These are phyloP conservation scores for Wilhelminamyces savonicus DNA, from an alignment of 805 yeast genomes.

Conservation along the genomic window DNA sequence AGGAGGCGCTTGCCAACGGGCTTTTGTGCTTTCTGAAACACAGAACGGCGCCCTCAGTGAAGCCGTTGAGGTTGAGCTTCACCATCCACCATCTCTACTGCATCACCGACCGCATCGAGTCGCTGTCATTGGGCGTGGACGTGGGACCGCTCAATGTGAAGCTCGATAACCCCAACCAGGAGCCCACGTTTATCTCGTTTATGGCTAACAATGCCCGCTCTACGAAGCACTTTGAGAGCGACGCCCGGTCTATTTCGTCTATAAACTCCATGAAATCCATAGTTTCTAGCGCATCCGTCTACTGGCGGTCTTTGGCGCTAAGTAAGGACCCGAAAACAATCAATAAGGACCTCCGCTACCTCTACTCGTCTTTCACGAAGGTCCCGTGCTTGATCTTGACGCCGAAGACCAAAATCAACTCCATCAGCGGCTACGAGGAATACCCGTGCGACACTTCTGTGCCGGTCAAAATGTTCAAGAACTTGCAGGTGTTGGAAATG, in stretches of 20 bases:
- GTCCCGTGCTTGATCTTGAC: slow-evolving; percentile 57
- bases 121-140: slow-evolving; percentile 37
- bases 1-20: slow-evolving; percentile 55
- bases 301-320: slow-evolving; percentile 31
- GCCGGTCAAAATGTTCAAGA: slow-evolving; percentile 56
- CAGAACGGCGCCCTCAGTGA: slow-evolving; percentile 32
- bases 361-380: slow-evolving; percentile 59
- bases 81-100: slow-evolving; percentile 62
- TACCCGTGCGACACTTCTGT: slow-evolving; percentile 68
- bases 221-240: slow-evolving; percentile 34
- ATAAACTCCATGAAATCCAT: slow-evolving; percentile 52
- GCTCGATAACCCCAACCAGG: slow-evolving; percentile 51
- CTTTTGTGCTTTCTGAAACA: slow-evolving; percentile 45
- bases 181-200: slow-evolving; percentile 50
- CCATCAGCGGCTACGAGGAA: slow-evolving; percentile 59
- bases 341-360: slow-evolving; percentile 47
- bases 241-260: slow-evolving; percentile 47
- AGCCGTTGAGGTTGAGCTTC: slow-evolving; percentile 51
- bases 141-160: slow-evolving; percentile 61
- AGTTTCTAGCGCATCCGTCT: slow-evolving; percentile 35
- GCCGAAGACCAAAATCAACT: slow-evolving; percentile 51
- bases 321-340: slow-evolving; percentile 37
- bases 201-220: slow-evolving; percentile 49
- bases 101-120: slow-evolving; percentile 52
- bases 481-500: slow-evolving; percentile 55